Evolutionary conservation across 352 stramenopile genomes (phyloP).

Genomic region (Pythium apleroticum): DNA sequence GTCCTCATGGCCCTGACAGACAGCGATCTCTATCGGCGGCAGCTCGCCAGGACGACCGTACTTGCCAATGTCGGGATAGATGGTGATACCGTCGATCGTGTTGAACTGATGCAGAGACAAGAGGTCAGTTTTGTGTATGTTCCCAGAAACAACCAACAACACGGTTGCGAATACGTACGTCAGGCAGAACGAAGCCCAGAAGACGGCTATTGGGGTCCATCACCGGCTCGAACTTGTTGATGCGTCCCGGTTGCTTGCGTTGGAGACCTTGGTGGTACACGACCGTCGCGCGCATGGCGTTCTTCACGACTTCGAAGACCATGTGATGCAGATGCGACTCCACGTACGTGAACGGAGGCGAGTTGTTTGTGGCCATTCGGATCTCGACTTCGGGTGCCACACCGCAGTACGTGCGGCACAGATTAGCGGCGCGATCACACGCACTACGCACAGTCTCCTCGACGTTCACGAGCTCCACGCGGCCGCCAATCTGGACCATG

Average conservation of each 20-base stretch:
- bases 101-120: conserved; percentile 33
- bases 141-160: neutral
- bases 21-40: conserved; percentile 96
- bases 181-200: conserved; percentile 73
- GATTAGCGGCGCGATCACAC: conserved; percentile 44
- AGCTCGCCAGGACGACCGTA: conserved; percentile 54
- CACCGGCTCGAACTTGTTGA: conserved; percentile 59
- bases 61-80: conserved; percentile 78
- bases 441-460: conserved; percentile 64
- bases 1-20: conserved; percentile 95
- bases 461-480: conserved; percentile 72
- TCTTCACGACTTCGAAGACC: conserved; percentile 98
- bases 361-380: conserved; percentile 41
- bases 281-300: conserved; percentile 97
- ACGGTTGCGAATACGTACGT: conserved; percentile 34
- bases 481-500: conserved; percentile 52
- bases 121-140: conserved; percentile 34
- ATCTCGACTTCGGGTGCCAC: conserved; percentile 61
- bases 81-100: conserved; percentile 45
- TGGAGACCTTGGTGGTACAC: conserved; percentile 89
- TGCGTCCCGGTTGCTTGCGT: conserved; percentile 33
- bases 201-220: conserved; percentile 69
- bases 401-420: conserved; percentile 63
- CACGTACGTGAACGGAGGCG: conserved; percentile 79
- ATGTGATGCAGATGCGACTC: conserved; percentile 85